Conservation (phyloP, 257 asterid genomes). For the Penstemon davidsonii region DNA sequence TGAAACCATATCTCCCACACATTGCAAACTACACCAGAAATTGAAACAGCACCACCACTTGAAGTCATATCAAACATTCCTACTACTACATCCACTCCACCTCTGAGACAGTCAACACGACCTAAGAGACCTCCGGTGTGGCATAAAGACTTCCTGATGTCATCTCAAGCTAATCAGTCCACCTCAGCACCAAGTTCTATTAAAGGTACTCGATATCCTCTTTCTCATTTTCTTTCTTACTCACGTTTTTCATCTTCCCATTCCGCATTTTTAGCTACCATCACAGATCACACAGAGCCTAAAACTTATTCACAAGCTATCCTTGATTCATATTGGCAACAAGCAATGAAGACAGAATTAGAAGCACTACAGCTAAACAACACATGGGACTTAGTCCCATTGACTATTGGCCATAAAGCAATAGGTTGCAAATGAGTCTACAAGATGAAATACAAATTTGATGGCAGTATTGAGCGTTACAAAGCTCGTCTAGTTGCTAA, state of each 20-base stretch:
- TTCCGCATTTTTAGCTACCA: conserved; percentile 10
- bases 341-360: background rate
- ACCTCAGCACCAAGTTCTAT: background rate
- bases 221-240: conserved; percentile 13
- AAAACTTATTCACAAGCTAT: background rate
- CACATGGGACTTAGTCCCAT: background rate
- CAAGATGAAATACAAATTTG: background rate
- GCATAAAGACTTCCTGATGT: conserved; percentile 21
- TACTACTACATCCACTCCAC: background rate
- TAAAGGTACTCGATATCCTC: conserved; percentile 11
- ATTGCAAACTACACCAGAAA: too few relatives aligned
- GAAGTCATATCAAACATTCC: background rate
- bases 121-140: conserved; percentile 11
- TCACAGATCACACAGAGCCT: conserved; percentile 12
- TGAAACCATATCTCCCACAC: too few relatives aligned
- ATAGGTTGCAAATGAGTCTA: background rate
- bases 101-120: background rate
- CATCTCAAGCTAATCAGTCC: conserved; percentile 10
- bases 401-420: background rate
- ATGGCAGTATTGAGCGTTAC: background rate
- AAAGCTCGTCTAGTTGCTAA: background rate
- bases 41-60: too few relatives aligned
- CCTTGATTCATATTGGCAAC: conserved; percentile 3
- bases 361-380: background rate
- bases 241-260: conserved; percentile 1